Evolutionary conservation across 1,139 yeast genomes (phyloP), one percentile per base, ranked within the genome.

Genomic region (Scheffersomyces titani): DNA sequence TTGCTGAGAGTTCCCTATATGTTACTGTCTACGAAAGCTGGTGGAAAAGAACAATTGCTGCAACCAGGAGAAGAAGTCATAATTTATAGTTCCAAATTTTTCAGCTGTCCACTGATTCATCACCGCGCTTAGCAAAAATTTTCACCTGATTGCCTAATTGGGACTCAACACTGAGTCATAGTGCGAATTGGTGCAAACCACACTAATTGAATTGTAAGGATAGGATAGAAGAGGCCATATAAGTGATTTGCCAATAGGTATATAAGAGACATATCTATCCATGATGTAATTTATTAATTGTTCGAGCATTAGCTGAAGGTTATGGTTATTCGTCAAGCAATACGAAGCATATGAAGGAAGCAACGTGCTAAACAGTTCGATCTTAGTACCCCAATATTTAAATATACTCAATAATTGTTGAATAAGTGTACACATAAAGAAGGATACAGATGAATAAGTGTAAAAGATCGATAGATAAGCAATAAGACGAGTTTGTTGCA

Each of bases 81-180:
- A 19, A 21, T 53, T 55, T 55, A 57, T 63, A 55, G 45, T 47
- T 51, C 47, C 44, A 54, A 51, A 30, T 30, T 19, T 48, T 48
- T 46, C 49, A 22, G 16, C 49, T 19, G 24, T 19, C 7, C 20
- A 46, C 58, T 61, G 74, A 70, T 73, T 70, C 67, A 58, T 58
- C 75, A 75, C 74, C 79, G 79, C 79, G 79, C 69, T 65, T 68
- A 71, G 56, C 56, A 56, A 62, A 53, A 61, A 55, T 53, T 61
- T 57, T 54, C 57, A 54, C 52, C 50, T 52, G 47, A 54, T 66
- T 70, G 58, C 74, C 70, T 55, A 54, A 60, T 70, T 65, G 55
- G 73, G 71, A 57, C 22, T 49, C 44, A 47, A 49, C 47, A 47
- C 11, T 48, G 51, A 40, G 51, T 19, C 47, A 52, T 30, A 45